phyloP scores from a whole-genome alignment of 139 green algal genomes.

The Tetradesmus lagerheimii region DNA sequence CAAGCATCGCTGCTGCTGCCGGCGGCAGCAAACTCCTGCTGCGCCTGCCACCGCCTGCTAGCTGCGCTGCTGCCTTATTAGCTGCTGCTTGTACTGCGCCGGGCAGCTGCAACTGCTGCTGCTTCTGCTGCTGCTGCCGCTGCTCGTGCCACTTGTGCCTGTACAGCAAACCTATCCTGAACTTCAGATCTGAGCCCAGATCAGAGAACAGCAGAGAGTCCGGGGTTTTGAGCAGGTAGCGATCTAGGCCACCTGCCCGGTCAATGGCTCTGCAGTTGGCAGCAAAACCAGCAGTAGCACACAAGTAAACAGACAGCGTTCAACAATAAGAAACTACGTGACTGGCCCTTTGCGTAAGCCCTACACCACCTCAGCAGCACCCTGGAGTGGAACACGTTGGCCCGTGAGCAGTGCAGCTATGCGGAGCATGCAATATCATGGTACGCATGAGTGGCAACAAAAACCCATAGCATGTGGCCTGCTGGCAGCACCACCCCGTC shows the following conservation, averaged over 20 bases:
- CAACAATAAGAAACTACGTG: too few relatives aligned
- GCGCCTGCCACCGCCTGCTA: neutral
- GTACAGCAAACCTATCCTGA: slow-evolving; percentile 4
- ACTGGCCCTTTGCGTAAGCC: too few relatives aligned
- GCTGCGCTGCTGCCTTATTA: neutral
- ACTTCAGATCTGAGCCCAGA: slow-evolving; percentile 54
- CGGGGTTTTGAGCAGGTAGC: slow-evolving; percentile 83
- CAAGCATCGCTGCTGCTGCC: slow-evolving; percentile 24
- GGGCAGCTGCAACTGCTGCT: slow-evolving; percentile 31
- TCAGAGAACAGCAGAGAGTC: slow-evolving; percentile 79
- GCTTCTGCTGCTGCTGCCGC: neutral
- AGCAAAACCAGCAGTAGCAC: neutral
- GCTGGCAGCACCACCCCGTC: too few relatives aligned
- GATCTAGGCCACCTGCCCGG: slow-evolving; percentile 86
- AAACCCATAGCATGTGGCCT: neutral
- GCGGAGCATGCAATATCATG: too few relatives aligned
- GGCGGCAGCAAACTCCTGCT: neutral
- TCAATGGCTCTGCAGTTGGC: slow-evolving; percentile 79
- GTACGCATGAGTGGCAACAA: too few relatives aligned
- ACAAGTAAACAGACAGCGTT: neutral
- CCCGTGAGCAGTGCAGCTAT: too few relatives aligned
- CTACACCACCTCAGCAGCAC: too few relatives aligned
- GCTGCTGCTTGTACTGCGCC: neutral
- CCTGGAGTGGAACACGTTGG: too few relatives aligned
- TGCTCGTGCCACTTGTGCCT: slow-evolving; percentile 15